Conservation (phyloP, 108 stramenopile species). For the Skeletonema menzelii region DNA sequence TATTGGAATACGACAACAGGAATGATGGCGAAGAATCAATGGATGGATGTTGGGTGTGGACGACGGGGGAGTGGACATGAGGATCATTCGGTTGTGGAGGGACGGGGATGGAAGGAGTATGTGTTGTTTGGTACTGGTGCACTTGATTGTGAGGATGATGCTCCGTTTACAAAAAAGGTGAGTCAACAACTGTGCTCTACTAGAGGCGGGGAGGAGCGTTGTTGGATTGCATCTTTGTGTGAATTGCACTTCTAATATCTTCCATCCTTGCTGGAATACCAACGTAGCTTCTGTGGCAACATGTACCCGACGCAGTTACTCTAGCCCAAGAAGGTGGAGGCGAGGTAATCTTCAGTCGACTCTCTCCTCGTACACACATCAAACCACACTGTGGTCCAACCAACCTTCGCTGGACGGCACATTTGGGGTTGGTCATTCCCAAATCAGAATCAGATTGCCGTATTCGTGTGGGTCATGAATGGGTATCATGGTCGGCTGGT, state of each 20-base stretch:
- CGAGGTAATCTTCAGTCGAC: slow-evolving; percentile 78
- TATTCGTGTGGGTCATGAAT: slow-evolving; percentile 67
- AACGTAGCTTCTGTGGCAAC: slow-evolving; percentile 32
- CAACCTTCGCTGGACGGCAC: slow-evolving; percentile 78
- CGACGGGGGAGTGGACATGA: slow-evolving; percentile 60
- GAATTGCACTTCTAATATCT: too few relatives aligned
- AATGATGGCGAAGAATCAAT: slow-evolving; percentile 7
- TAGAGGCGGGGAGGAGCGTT: not conserved
- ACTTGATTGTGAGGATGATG: slow-evolving; percentile 26
- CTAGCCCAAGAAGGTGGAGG: slow-evolving; percentile 70
- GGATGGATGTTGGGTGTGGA: slow-evolving; percentile 62
- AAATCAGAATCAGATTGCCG: slow-evolving; percentile 24
- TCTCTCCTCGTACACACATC: slow-evolving; percentile 63
- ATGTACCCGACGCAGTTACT: slow-evolving; percentile 64
- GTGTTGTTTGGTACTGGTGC: slow-evolving; percentile 79
- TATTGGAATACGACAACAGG: slow-evolving; percentile 8
- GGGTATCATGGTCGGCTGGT: slow-evolving; percentile 71
- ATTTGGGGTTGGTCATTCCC: slow-evolving; percentile 76
- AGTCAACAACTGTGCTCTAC: not conserved
- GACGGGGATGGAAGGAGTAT: slow-evolving; percentile 71
- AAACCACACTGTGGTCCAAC: slow-evolving; percentile 71
- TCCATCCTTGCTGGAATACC: not conserved
- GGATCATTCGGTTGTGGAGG: slow-evolving; percentile 66
- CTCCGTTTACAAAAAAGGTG: slow-evolving; percentile 48
- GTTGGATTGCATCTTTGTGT: not conserved